Base-by-base conservation (phyloP, 2,329 filamentous ascomycete genomes). In the Cryphonectria radicalis region DNA sequence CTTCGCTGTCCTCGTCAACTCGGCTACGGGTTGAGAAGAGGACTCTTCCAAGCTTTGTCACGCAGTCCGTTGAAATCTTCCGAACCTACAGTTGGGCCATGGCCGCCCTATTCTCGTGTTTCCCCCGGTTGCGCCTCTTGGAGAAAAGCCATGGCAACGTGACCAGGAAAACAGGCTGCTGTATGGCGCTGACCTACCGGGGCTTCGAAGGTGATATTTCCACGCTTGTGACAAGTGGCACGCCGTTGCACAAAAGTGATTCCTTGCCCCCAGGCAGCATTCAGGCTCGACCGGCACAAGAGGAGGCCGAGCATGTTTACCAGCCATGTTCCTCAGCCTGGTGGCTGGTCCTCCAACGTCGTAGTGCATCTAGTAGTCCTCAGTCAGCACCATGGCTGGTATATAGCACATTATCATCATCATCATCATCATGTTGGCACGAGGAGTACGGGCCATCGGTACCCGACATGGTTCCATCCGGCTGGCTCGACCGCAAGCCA, bases 71-170 rank as follows among this genome's bases (percentile, higher is more conserved):
- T 19, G 10, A 22, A 66, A 14, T 17, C 25, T 19, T 55, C 35
- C 14, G 35, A 42, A 42, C 11, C 11, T 25, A 13, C 13, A 28
- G 50, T 42, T 42, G 22, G 46, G 46, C 46, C 46, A 43, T 43
- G 57, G 65, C 46, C 35, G 65, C 65, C 65, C 40, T 57, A 13
- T 40, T 62, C 13, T 62, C 59, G 32, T 62, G 59, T 62, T 40
- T 35, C 35, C 19, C 22, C 32, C 19, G 19, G 35, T 35, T 22
- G 32, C 59, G 59, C 59, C 59, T 40, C 59, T 40, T 40, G 32
- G 28, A n/a, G 57, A 4, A 40, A 40, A 19, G 1, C 7, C 25
- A 40, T 35, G 35, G 32, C 59, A 40, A 22, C 17, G 32, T 40
- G 35, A n/a, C 17, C 59, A 40, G 11, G 59, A 62, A 40, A 22